A percentile compares a stretch with the other conserved stretches of the same genome.
Evolutionary conservation across 768 basidiomycete species (phyloP).

Genomic region (Tulasnella sp.): DNA sequence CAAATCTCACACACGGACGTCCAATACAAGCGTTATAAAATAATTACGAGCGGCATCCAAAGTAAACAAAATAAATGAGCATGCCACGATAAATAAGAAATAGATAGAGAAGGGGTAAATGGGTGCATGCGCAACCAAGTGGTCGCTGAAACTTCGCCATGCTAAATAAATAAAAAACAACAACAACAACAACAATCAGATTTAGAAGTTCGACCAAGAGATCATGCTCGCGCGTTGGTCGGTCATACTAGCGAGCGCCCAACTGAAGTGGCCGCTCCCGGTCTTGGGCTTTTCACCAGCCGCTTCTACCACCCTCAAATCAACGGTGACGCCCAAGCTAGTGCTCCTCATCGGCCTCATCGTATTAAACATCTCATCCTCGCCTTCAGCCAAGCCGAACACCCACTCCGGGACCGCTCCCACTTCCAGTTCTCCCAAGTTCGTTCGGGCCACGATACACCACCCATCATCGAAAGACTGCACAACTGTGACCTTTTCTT

Average conservation of each 20-base stretch:
- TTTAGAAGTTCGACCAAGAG: conserved; percentile 14
- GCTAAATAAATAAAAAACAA: too few relatives aligned
- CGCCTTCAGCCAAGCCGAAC: conserved; percentile 6
- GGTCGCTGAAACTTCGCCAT: too few relatives aligned
- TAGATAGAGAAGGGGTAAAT: too few relatives aligned
- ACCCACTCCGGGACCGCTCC: conserved; percentile 12
- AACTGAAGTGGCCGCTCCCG: neutral
- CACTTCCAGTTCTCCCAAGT: conserved; percentile 10
- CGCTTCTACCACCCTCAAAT: conserved; percentile 8
- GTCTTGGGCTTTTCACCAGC: neutral
- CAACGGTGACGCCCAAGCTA: conserved; percentile 11
- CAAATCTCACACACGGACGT: too few relatives aligned
- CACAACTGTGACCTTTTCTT: conserved; percentile 5
- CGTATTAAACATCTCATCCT: conserved; percentile 10
- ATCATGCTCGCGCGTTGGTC: neutral
- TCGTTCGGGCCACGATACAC: conserved; percentile 12
- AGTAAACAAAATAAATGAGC: too few relatives aligned
- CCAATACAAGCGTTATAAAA: too few relatives aligned
- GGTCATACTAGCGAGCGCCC: neutral
- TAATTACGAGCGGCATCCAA: too few relatives aligned
- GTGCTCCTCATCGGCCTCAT: conserved; percentile 14
- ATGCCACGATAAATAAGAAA: too few relatives aligned
- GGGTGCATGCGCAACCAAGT: too few relatives aligned
- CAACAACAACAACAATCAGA: too few relatives aligned
- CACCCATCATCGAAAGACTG: conserved; percentile 14